phyloP scores from a whole-genome alignment of 2,329 filamentous ascomycete genomes.

The Fusarium poae region DNA sequence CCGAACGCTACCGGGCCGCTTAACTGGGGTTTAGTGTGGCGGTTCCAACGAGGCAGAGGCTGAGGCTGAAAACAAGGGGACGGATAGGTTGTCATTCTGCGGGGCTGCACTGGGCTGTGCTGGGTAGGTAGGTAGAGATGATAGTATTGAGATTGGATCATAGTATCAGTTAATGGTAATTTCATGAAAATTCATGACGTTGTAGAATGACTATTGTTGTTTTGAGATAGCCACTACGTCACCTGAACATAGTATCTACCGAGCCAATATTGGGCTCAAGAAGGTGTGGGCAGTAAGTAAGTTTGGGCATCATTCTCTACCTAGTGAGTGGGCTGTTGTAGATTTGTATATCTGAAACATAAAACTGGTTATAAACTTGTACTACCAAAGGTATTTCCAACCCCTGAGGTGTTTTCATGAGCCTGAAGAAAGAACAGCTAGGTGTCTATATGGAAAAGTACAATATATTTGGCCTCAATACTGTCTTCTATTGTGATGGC shows the following conservation, averaged over 20 bases:
- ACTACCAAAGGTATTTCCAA: neutral
- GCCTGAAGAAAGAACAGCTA: neutral
- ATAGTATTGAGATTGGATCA: slow-evolving; percentile 3
- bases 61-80: slow-evolving; percentile 38
- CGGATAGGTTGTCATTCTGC: slow-evolving; percentile 16
- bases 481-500: slow-evolving; percentile 36
- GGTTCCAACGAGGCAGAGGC: slow-evolving; percentile 28
- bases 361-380: neutral
- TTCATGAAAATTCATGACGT: neutral
- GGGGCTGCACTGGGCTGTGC: slow-evolving; percentile 23
- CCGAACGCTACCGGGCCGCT: slow-evolving; percentile 42
- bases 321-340: neutral
- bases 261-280: neutral
- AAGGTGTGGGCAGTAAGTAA: neutral
- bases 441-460: neutral
- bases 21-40: slow-evolving; percentile 39
- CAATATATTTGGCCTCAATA: neutral
- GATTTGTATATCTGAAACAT: neutral
- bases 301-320: neutral
- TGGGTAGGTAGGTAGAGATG: slow-evolving; percentile 10
- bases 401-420: neutral
- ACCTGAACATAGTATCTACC: too few relatives aligned
- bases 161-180: slow-evolving; percentile 7
- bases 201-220: neutral
- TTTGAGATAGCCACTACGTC: neutral